Evolutionary conservation across 2,329 filamentous ascomycete genomes (phyloP), one percentile per base, ranked within the genome.

Genomic region (Fusarium albosuccineum): DNA sequence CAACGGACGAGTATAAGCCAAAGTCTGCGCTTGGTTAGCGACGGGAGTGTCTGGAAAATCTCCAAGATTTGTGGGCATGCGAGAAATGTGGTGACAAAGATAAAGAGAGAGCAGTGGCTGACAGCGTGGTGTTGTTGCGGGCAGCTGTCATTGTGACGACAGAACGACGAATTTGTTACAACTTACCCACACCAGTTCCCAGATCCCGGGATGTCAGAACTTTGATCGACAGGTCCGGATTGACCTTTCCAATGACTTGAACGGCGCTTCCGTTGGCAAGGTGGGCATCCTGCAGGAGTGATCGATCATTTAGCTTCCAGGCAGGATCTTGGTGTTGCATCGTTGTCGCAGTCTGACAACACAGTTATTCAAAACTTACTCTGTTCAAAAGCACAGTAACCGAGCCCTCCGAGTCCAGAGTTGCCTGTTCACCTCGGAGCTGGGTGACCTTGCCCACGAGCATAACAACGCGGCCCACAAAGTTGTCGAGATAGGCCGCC

Each of bases 381-480:
- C 90, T 85, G 76, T 92, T 94, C 68, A 98, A 78, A 16, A 91
- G 82, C 2, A 93, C 84, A 1, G 89, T 92, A 27, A 97, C 87
- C 22, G 89, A 86, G 0, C 95, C 95, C 27, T 89, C 91, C 6
- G 93, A 91, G 59, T 97, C 93, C 30, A 98, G 86, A 6, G 89
- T 88, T 0, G 94, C 95, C 51, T 87, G 86, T 53, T 96, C 92
- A 70, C 94, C 94, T 52, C 90, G 90, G 26, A 98, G 84, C 73
- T 96, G 90, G 5, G 88, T 87, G 46, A 98, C 94, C 73, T 91
- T 94, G 73, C 96, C 96, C 6, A 97, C 85, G 57, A 98, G 84
- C 72, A 94, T 94, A 66, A 98, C 92, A 65, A 92, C 92, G 68
- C 88, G 86, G 70, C 85, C 84, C 69, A 89, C 85, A 81, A 94